phyloP scores from a whole-genome alignment of 257 asterid genomes.

The Lavandula angustifolia region DNA sequence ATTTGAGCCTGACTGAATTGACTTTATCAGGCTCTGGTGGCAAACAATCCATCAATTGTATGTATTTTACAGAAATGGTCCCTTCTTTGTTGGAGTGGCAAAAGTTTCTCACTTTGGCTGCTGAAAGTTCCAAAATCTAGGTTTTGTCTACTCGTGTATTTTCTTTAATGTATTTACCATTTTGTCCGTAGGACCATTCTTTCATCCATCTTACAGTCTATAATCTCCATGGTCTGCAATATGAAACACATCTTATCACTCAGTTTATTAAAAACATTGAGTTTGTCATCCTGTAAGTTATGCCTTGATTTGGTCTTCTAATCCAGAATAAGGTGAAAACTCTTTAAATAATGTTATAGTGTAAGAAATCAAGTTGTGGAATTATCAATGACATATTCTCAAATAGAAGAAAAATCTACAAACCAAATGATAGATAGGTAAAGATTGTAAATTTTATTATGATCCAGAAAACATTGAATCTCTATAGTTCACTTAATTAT shows the following conservation, averaged over 20 bases:
- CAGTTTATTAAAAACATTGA: background rate
- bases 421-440: no score
- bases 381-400: no score
- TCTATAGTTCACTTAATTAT: no score
- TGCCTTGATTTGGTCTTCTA: background rate
- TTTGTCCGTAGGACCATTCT: background rate
- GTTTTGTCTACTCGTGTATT: no score
- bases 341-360: no score
- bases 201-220: conserved; percentile 1
- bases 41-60: conserved; percentile 80
- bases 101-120: background rate
- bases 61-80: conserved; percentile 12
- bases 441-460: no score
- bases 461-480: no score
- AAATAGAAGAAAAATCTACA: no score
- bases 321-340: background rate
- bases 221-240: background rate
- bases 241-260: background rate
- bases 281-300: background rate
- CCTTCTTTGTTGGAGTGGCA: background rate
- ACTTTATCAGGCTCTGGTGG: conserved; percentile 67
- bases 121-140: conserved; percentile 20
- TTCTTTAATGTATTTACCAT: no score
- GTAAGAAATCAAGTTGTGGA: no score
- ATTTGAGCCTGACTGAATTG: conserved; percentile 5